These are phyloP conservation scores for Xylariaceae sp. DNA, from an alignment of 2,329 filamentous ascomycete genomes.

Conservation along the genomic window DNA sequence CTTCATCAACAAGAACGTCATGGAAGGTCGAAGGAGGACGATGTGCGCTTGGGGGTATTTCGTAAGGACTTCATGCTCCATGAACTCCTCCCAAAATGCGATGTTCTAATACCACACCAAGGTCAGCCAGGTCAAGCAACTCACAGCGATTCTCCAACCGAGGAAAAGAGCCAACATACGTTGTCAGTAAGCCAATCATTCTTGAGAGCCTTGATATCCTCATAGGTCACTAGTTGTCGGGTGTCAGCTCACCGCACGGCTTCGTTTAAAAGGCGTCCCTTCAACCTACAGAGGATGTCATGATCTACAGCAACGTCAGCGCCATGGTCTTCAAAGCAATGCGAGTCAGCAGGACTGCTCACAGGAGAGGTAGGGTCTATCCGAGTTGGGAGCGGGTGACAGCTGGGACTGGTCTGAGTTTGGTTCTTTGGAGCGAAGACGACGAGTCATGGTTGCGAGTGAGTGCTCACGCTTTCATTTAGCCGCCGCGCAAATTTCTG, in stretches of 20 bases:
- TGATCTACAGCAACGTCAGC: slow-evolving; percentile 32
- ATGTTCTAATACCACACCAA: slow-evolving; percentile 65
- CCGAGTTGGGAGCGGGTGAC: slow-evolving; percentile 36
- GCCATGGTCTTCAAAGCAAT: not conserved
- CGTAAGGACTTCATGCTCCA: slow-evolving; percentile 83
- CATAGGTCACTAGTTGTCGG: slow-evolving; percentile 66
- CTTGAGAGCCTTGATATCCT: slow-evolving; percentile 85
- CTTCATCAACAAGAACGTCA: slow-evolving; percentile 88
- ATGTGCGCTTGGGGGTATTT: slow-evolving; percentile 82
- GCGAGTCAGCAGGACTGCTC: slow-evolving; percentile 27
- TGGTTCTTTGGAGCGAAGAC: slow-evolving; percentile 11
- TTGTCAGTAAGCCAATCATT: slow-evolving; percentile 97
- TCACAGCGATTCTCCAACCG: not conserved
- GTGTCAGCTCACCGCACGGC: slow-evolving; percentile 15
- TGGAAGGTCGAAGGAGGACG: slow-evolving; percentile 84
- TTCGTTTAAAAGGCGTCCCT: not conserved
- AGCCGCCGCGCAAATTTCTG: slow-evolving; percentile 31
- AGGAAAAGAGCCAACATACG: slow-evolving; percentile 48
- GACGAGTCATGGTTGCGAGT: slow-evolving; percentile 13
- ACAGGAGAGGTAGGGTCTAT: slow-evolving; percentile 46
- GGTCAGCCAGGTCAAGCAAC: slow-evolving; percentile 19
- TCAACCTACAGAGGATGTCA: slow-evolving; percentile 36
- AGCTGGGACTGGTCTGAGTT: slow-evolving; percentile 30
- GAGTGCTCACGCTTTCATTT: slow-evolving; percentile 33
- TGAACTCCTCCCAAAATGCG: slow-evolving; percentile 95